Conservation (phyloP, 306 rosid species). For the Lithocarpus polystachyus region DNA sequence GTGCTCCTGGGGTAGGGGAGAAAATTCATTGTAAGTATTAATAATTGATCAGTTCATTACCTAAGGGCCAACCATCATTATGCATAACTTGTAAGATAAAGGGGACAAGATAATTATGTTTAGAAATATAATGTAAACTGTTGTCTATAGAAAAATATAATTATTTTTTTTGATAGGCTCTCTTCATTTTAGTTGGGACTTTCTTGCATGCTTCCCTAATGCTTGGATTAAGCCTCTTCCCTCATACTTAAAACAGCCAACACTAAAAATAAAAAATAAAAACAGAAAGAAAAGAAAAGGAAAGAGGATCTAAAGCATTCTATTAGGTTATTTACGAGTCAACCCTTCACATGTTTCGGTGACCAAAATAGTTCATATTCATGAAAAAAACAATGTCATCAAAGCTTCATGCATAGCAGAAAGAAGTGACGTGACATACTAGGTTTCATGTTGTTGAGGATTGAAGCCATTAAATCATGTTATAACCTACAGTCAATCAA, state of each 20-base stretch:
- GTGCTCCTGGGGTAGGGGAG: slow-evolving; percentile 61
- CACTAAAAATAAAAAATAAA: no score
- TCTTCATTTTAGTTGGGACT: no score
- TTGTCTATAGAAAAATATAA: not conserved
- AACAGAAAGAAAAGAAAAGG: no score
- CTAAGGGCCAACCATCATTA: not conserved
- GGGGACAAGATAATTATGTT: not conserved
- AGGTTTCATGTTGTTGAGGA: not conserved
- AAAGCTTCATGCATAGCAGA: not conserved
- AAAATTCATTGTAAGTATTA: slow-evolving; percentile 1
- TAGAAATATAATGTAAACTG: not conserved
- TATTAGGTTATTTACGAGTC: not conserved
- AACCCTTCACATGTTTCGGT: not conserved
- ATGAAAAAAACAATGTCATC: not conserved
- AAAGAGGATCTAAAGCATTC: not conserved
- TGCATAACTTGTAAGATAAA: not conserved
- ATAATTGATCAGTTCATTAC: not conserved
- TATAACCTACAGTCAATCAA: not conserved
- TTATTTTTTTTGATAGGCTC: no score
- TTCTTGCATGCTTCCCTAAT: no score
- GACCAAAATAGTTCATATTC: not conserved
- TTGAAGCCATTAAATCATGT: not conserved
- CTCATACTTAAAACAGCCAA: no score
- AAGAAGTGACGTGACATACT: not conserved
- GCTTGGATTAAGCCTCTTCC: no score